phyloP scores from a whole-genome alignment of 2,329 filamentous ascomycete species.

The Colletotrichum chrysophilum region DNA sequence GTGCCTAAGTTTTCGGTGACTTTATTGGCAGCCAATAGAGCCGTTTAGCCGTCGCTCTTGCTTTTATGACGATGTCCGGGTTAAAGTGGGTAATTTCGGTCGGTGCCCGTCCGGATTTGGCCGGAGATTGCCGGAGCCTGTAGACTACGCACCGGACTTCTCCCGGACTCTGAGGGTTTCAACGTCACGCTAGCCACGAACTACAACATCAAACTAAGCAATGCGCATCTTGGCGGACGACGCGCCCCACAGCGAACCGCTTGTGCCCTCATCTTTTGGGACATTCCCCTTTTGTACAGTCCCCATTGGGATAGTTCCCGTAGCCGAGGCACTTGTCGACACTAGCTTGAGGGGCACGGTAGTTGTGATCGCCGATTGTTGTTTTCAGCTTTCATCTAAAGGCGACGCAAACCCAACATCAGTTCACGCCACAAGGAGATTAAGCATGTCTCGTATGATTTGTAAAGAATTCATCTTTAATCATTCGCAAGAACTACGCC shows the following conservation, averaged over 20 bases:
- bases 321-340: background rate
- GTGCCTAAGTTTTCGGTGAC: background rate
- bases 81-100: background rate
- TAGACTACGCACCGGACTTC: background rate
- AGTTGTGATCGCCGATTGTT: background rate
- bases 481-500: background rate
- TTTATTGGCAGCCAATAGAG: background rate
- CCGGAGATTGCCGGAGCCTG: background rate
- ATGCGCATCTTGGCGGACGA: background rate
- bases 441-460: background rate
- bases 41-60: background rate
- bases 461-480: background rate
- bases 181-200: background rate
- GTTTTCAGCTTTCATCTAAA: background rate
- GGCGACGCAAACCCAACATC: background rate
- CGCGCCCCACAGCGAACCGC: background rate
- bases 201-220: background rate
- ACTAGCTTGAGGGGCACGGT: background rate
- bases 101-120: background rate
- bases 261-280: background rate
- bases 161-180: background rate
- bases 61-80: background rate
- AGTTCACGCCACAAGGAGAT: background rate
- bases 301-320: background rate
- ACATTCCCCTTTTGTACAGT: background rate